Base-by-base conservation (phyloP, 495 filamentous ascomycete species). In the Parathielavia hyrcaniae region DNA sequence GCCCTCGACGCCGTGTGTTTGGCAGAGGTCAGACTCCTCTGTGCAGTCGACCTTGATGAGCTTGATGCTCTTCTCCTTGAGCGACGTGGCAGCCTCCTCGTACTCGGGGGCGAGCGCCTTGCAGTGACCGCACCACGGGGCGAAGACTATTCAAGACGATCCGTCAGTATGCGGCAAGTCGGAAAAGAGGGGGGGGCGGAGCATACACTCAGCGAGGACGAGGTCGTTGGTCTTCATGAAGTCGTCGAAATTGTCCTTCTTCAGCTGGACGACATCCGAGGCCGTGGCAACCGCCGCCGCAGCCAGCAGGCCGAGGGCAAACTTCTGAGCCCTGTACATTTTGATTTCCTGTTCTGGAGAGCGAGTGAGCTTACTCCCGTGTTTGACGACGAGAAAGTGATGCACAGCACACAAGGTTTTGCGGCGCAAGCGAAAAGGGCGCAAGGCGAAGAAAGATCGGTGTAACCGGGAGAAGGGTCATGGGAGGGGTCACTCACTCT, bases 31-130 rank as follows among this genome's bases (percentile, higher is more conserved):
- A 57, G 86, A 77, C 78, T 99, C 89, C 63, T 83, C 91, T 66
- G 93, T 97, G 79, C 93, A 99, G 76, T 98, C 93, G 63, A 99
- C 79, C 82, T 99, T 97, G 65, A 81, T 91, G 47, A 99, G 71
- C 59, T 84, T 81, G 69, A 99, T 97, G 59, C 90, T 79, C 82
- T 97, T 99, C 75, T 88, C 86, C 80, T 97, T 99, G 62, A 99
- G 77, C 44, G 86, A 85, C 0, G 91, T 95, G 16, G 93, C 93
- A 43, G 93, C 93, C 71, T 93, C 89, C 73, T 90, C 87, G 70
- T 90, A 90, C 71, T 90, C 87, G 48, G 87, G 87, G 48, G 87
- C 87, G 59, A 90, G 85, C 40, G 87, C 87, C 75, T 90, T 90
- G 83, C 87, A 90, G 77, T 90, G 87, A 23, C 87, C 87, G 72